Conservation (phyloP, 305 asterid genomes). For the Fraxinus ornus region DNA sequence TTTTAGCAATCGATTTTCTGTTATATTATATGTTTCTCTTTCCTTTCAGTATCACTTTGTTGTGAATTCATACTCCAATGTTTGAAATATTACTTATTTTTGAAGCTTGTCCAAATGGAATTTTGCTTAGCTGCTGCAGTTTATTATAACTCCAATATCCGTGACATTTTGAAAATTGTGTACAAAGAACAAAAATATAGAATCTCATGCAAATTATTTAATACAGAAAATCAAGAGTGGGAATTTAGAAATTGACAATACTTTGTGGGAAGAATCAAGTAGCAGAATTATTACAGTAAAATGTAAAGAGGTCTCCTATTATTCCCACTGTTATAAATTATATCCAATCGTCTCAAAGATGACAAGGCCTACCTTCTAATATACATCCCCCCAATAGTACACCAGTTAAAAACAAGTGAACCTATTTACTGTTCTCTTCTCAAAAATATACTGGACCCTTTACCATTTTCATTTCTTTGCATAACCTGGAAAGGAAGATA, state of each 20-base stretch:
- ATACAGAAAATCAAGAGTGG: background rate
- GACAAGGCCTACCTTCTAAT: conserved; percentile 37
- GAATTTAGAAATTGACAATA: background rate
- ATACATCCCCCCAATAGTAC: conserved; percentile 62
- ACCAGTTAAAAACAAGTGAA: conserved; percentile 28
- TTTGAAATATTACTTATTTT: background rate
- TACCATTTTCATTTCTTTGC: conserved; percentile 51
- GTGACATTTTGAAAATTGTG: background rate
- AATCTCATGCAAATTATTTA: background rate
- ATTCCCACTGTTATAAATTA: conserved; percentile 32
- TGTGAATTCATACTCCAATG: background rate
- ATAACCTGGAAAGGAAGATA: conserved; percentile 31
- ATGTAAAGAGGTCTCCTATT: conserved; percentile 29
- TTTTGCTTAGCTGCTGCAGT: background rate
- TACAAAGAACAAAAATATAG: background rate
- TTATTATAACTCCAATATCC: background rate
- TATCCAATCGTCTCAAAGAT: conserved; percentile 27
- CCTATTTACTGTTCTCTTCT: conserved; percentile 32
- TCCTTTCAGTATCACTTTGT: conserved; percentile 14
- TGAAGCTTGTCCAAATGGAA: background rate
- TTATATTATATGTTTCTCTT: background rate
- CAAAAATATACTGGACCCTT: conserved; percentile 32
- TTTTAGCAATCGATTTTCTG: background rate
- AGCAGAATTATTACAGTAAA: conserved; percentile 30
- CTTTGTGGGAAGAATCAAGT: conserved; percentile 10